phyloP scores from a whole-genome alignment of 441 rosid species.

The Populus hybrid region DNA sequence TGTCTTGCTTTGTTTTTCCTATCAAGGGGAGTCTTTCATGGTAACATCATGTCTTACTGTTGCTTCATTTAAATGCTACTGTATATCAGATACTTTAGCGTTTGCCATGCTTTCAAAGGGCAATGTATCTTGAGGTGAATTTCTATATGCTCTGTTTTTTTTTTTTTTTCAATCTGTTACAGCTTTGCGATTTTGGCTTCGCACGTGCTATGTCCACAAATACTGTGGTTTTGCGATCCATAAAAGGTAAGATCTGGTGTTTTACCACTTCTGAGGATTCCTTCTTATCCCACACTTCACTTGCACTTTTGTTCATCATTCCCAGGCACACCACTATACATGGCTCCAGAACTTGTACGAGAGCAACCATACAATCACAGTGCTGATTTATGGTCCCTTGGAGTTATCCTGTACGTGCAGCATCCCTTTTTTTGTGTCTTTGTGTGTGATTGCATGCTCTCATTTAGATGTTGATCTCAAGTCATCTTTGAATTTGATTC shows the following conservation, averaged over 20 bases:
- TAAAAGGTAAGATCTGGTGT: constrained; percentile 61
- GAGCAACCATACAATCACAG: constrained; percentile 99
- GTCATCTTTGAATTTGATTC: background rate
- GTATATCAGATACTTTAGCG: background rate
- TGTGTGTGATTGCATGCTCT: background rate
- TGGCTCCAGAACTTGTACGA: constrained; percentile 97
- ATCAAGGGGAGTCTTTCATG: constrained; percentile 1
- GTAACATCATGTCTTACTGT: background rate
- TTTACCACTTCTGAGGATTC: background rate
- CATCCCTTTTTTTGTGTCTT: background rate
- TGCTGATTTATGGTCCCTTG: constrained; percentile 99
- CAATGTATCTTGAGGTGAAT: background rate
- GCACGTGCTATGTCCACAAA: constrained; percentile 99
- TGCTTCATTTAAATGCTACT: background rate
- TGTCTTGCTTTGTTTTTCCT: background rate
- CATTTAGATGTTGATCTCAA: constrained; percentile 2
- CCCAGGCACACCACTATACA: constrained; percentile 91
- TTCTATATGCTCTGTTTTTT: background rate
- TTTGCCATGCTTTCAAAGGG: background rate
- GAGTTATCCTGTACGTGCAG: constrained; percentile 83
- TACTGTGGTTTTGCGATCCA: constrained; percentile 94
- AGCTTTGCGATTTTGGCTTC: constrained; percentile 99
- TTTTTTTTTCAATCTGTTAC: constrained; percentile 16
- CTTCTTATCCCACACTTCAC: background rate
- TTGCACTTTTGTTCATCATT: constrained; percentile 1